Base-by-base conservation (phyloP, 2,329 filamentous ascomycete genomes). In the Coniella lustricola region DNA sequence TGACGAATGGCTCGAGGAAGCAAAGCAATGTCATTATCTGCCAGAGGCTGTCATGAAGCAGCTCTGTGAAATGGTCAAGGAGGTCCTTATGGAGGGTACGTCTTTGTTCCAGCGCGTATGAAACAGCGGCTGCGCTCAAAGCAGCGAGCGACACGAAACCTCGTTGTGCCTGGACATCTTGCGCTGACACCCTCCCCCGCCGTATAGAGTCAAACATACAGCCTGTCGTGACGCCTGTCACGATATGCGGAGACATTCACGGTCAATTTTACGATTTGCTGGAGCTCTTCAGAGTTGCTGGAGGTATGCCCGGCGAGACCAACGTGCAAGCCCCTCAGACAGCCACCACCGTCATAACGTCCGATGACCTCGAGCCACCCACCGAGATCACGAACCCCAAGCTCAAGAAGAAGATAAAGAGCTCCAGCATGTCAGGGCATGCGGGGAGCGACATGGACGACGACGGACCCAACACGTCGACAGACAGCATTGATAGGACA, bases 11-110 rank as follows among this genome's bases (percentile, higher is more conserved):
- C 78, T 98, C 29, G 87, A 93, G 64, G 87, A 94, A 67, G 93
- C 93, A 38, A 96, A 95, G 70, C 87, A 93, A 68, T 97, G 93
- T 72, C 93, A 95, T 67, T 96, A 97, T 67, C 79, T 98, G 45
- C 93, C 93, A 43, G 93, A 98, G 70, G 73, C 84, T 54, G 89
- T 94, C 62, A 98, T 98, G 93, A 98, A 98, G 76, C 87, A 95
- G 67, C 78, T 98, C 42, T 98, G 93, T 67, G 93, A 98, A 73
- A 95, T 95, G 64, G 93, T 97, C 53, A 98, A 98, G 74, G 93
- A 97, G 70, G 94, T 89, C 57, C 77, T 98, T 61, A 98, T 98
- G 93, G 93, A 98, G 76, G 89, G 89, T 93, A 65, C 58, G 71
- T 61, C 38, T 7, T 33, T 20, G 25, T 10, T 37, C 14, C 21